Evolutionary conservation across 108 stramenopile genomes (phyloP), one percentile per base, ranked within the genome.

Genomic region (Nitzschia palea): DNA sequence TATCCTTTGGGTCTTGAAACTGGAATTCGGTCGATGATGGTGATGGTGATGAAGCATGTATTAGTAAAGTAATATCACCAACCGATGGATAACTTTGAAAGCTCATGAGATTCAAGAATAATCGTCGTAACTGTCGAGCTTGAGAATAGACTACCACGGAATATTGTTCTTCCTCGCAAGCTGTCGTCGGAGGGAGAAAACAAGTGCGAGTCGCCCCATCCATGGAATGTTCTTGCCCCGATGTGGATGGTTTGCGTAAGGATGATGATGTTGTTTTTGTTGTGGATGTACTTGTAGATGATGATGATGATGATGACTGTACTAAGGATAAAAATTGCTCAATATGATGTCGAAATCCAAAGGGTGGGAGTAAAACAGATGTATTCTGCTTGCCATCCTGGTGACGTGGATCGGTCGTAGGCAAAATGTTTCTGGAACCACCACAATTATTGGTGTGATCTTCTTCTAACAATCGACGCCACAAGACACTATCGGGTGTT

Each of bases 131-230:
- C 8, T 61, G n/a, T 17, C 17, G 4, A 73, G 42, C 57, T 40
- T 64, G 28, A 43, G 63, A 23, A 14, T 40, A 43, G 18, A 61
- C 23, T 14, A 61, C 20, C 48, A 70, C 50, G 73, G 70, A 29
- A 22, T 77, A 1, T 34, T 76, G 29, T n/a, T 67, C 8, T 54
- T 78, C 30, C 62, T 68, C 2, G 77, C 81, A 23, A 44, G 73
- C 42, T 42, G 59, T 61, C 59, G 59, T 20, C 14, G 59, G 59
- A 26, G 59, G 59, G 6, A 43, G 14, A 31, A 18, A 61, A 31
- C 59, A 61, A 30, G 54, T 48, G n/a, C n/a, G n/a, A n/a, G n/a
- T n/a, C n/a, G n/a, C n/a, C n/a, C n/a, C n/a, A n/a, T n/a, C n/a
- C n/a, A n/a, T n/a, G n/a, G n/a, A n/a, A n/a, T n/a, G n/a, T n/a